Conservation (phyloP, 176 grass and related monocot genomes). For the Poa annua region DNA sequence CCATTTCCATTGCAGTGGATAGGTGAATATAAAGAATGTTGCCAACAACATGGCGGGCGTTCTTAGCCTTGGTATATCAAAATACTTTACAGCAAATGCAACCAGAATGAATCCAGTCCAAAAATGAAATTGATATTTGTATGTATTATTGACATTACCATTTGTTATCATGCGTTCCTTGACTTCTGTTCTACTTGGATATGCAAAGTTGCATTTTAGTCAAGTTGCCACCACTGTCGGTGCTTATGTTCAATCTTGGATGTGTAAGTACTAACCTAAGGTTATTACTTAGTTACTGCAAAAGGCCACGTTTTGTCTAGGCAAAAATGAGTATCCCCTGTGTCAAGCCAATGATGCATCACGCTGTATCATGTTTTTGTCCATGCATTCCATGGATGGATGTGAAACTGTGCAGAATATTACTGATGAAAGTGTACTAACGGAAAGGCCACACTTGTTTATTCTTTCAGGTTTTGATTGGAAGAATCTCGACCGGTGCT, state of each 20-base stretch:
- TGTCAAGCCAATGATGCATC: neutral
- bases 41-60: neutral
- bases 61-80: slow-evolving; percentile 5
- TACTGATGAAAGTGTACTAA: neutral
- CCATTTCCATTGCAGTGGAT: neutral
- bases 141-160: neutral
- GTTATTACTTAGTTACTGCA: slow-evolving; percentile 4
- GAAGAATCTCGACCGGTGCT: slow-evolving; percentile 96
- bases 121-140: slow-evolving; percentile 17
- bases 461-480: slow-evolving; percentile 79
- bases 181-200: neutral
- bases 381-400: neutral
- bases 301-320: neutral
- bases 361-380: neutral
- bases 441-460: neutral
- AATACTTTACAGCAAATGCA: neutral
- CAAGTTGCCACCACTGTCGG: neutral
- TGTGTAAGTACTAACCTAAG: slow-evolving; percentile 1
- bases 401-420: neutral
- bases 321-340: neutral
- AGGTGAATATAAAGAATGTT: slow-evolving; percentile 20
- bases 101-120: neutral
- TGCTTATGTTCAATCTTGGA: neutral
- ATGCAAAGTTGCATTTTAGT: neutral
- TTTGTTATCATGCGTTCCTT: slow-evolving; percentile 1